Evolutionary conservation across 2,329 filamentous ascomycete genomes (phyloP), one percentile per base, ranked within the genome.

Genomic region (Colletotrichum chrysophilum): DNA sequence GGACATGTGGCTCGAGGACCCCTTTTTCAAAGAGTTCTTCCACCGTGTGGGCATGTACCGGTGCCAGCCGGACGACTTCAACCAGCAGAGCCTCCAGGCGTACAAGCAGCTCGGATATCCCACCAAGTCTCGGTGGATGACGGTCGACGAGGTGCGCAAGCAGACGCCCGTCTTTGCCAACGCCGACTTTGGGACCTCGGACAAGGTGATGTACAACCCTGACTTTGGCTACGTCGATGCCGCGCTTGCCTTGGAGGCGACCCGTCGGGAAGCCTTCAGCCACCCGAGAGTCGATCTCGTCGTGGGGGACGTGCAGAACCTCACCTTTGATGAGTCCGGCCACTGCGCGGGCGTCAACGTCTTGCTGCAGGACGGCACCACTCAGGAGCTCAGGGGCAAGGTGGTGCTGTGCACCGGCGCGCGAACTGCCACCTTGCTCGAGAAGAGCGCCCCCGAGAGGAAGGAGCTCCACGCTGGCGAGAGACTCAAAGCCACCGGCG

Each of bases 151-250:
- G 76, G 89, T 90, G 48, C 87, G 88, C 61, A 84, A 85, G 79
- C 81, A 91, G 71, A 92, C 90, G 81, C 89, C 89, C 58, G 81
- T 90, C 9, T 92, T 92, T 78, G 86, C 89, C 30, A 88, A 90
- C 60, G 88, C 91, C 36, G 86, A 92, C 76, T 92, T 91, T 79
- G 87, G 85, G 8, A 89, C 86, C 9, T 86, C 91, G 61, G 89
- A 89, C 76, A 88, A 88, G 77, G 86, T 92, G 21, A 85, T 91
- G 26, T 87, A 89, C 78, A 93, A 92, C 83, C 89, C 88, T 75
- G 88, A 86, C 36, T 91, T 90, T 80, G 91, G 91, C 3, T 92
- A 90, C 86, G 90, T 87, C 21, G 88, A 90, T 66, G 91, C 91
- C 14, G 90, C 90, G 71, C 89, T 91, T 80, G 87, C 89, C 48